Conservation (phyloP, 306 rosid species). For the Malus sylvestris region DNA sequence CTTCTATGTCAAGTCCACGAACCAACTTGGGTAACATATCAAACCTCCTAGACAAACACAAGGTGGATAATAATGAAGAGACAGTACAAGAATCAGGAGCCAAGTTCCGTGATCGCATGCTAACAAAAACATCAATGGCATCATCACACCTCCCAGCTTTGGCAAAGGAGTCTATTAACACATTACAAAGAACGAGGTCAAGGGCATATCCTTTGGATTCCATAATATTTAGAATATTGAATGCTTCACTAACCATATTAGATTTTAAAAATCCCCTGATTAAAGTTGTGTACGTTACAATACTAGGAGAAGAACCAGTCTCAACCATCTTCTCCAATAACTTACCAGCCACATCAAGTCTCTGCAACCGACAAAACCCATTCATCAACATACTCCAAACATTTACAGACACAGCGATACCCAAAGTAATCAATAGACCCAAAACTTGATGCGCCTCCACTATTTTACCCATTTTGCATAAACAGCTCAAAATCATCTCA, state of each 20-base stretch:
- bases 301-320: conserved; percentile 31
- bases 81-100: conserved; percentile 48
- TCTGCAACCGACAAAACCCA: conserved; percentile 26
- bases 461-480: conserved; percentile 41
- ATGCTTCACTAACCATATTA: conserved; percentile 32
- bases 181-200: conserved; percentile 51
- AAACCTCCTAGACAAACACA: conserved; percentile 35
- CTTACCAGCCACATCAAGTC: conserved; percentile 30
- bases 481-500: conserved; percentile 39
- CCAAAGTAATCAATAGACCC: conserved; percentile 45
- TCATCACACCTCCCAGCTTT: conserved; percentile 45
- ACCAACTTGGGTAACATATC: conserved; percentile 35
- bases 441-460: conserved; percentile 42
- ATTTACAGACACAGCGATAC: conserved; percentile 26
- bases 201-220: conserved; percentile 29
- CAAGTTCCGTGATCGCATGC: conserved; percentile 20
- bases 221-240: conserved; percentile 30
- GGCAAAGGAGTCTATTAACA: conserved; percentile 47
- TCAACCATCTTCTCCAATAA: conserved; percentile 37
- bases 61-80: conserved; percentile 32
- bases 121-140: conserved; percentile 32
- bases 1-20: conserved; percentile 19
- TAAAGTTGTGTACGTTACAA: conserved; percentile 55
- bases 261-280: conserved; percentile 50
- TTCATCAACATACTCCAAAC: conserved; percentile 47